phyloP scores from a whole-genome alignment of 192 early-diverging fungal genomes.

The Geranomyces variabilis region DNA sequence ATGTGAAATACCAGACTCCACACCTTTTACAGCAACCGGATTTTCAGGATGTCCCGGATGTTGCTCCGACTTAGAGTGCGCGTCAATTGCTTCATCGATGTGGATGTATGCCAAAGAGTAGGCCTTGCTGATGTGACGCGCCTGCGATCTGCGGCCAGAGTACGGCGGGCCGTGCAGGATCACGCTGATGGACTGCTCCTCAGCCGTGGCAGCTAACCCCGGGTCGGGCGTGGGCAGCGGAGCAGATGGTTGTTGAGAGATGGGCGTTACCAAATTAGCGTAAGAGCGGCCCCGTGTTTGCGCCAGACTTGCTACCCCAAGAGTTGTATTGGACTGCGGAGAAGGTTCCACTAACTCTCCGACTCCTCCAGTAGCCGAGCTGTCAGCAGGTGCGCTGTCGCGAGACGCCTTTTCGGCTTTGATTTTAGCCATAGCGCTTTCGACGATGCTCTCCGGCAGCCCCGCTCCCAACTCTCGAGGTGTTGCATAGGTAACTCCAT shows the following conservation, averaged over 20 bases:
- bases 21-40: not conserved
- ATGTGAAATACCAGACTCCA: conserved; percentile 6
- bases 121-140: conserved; percentile 34
- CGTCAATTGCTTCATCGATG: conserved; percentile 56
- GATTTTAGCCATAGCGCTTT: conserved; percentile 37
- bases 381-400: conserved; percentile 8
- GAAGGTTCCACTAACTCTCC: conserved; percentile 47
- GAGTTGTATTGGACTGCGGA: not conserved
- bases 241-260: not conserved
- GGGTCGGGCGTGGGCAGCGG: not conserved
- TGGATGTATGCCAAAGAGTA: conserved; percentile 44
- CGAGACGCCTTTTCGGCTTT: conserved; percentile 23
- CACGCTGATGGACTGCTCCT: conserved; percentile 23
- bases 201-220: not conserved
- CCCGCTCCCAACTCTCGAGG: conserved; percentile 50
- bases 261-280: not conserved
- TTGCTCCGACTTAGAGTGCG: not conserved
- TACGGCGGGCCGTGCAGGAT: conserved; percentile 61
- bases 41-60: not conserved
- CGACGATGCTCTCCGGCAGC: conserved; percentile 45
- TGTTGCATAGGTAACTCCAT: conserved; percentile 45
- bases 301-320: not conserved
- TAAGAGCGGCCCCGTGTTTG: conserved; percentile 8
- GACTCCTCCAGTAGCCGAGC: conserved; percentile 23
- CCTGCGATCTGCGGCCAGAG: conserved; percentile 55